Evolutionary conservation across 345 rosid genomes (phyloP), one percentile per base, ranked within the genome.

Genomic region (Heritiera fomes): DNA sequence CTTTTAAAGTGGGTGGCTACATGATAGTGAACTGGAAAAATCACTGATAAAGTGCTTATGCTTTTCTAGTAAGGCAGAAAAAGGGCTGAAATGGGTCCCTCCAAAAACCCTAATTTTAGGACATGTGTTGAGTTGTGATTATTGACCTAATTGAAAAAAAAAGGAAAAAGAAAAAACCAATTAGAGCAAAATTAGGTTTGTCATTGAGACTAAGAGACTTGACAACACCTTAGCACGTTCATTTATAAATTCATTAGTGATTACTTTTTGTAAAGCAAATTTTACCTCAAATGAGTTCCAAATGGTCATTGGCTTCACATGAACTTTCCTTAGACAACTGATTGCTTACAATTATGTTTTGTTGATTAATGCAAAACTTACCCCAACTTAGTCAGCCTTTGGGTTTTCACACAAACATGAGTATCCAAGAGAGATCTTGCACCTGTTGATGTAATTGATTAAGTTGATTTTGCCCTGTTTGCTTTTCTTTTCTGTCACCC

Each of bases 221-320:
- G 87, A 82, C 83, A 69, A 70, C 82, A 82, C 82, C 63, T 67
- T 66, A 53, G 65, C 74, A 67, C 53, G 80, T 7, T 38, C 60
- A 63, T 73, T 30, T 38, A n/a, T 52, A 5, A 7, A 34, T 23
- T 12, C 23, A 73, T 17, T 34, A 34, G 0, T 34, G 38, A 34
- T 20, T 7, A 13, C 10, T 46, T 70, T 52, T 34, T 17, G 1
- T 8, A 53, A 68, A 55, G 65, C 52, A 64, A 45, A 40, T 15
- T 12, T 70, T 62, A 52, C 55, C 69, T 46, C 68, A 18, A 67
- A 4, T 32, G 8, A 32, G 28, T 66, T 46, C 38, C 72, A 69
- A 70, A 18, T 14, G 28, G 52, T 41, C 40, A 6, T 58, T 23
- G 47, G 76, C 10, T 71, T 71, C 61, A 17, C 61, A 50, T 32